A percentile compares a stretch with the other conserved stretches of the same genome.
Evolutionary conservation across 768 basidiomycete species (phyloP).

Genomic region (Flagelloscypha sp.): DNA sequence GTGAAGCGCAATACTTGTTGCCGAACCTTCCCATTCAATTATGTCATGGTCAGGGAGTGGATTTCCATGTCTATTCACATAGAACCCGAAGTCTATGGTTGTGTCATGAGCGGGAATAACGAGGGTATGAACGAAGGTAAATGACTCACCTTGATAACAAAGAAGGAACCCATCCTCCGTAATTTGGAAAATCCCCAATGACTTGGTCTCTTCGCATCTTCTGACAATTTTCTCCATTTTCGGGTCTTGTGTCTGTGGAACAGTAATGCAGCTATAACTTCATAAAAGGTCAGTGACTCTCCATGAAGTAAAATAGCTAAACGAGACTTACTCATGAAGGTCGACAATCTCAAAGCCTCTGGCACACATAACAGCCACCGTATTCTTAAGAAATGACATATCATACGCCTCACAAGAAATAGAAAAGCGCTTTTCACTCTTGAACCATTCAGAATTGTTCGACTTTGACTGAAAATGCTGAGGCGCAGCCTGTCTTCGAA

Average conservation of each 20-base stretch:
- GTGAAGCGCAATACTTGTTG: constrained; percentile 61
- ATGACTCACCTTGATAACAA: constrained; percentile 59
- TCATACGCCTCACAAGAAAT: constrained; percentile 59
- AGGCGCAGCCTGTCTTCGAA: constrained; percentile 40
- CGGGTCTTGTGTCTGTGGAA: constrained; percentile 60
- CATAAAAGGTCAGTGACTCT: constrained; percentile 1
- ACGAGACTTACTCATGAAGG: constrained; percentile 54
- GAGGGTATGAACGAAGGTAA: neutral
- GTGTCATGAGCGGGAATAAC: constrained; percentile 1
- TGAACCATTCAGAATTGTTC: constrained; percentile 63
- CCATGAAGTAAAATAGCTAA: neutral
- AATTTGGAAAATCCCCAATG: constrained; percentile 66
- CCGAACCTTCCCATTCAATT: constrained; percentile 70
- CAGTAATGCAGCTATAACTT: constrained; percentile 60
- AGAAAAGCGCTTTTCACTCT: constrained; percentile 64
- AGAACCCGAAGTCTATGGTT: constrained; percentile 54
- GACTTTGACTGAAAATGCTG: constrained; percentile 45
- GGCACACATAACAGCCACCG: constrained; percentile 62
- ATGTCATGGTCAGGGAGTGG: constrained; percentile 45
- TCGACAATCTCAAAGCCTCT: constrained; percentile 78
- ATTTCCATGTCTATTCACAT: constrained; percentile 63
- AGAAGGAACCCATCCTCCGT: constrained; percentile 65
- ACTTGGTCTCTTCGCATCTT: constrained; percentile 56
- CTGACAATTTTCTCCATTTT: constrained; percentile 45
- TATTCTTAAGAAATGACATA: constrained; percentile 60